Conservation (phyloP, 2,329 filamentous ascomycete genomes). For the Claviceps sp. region DNA sequence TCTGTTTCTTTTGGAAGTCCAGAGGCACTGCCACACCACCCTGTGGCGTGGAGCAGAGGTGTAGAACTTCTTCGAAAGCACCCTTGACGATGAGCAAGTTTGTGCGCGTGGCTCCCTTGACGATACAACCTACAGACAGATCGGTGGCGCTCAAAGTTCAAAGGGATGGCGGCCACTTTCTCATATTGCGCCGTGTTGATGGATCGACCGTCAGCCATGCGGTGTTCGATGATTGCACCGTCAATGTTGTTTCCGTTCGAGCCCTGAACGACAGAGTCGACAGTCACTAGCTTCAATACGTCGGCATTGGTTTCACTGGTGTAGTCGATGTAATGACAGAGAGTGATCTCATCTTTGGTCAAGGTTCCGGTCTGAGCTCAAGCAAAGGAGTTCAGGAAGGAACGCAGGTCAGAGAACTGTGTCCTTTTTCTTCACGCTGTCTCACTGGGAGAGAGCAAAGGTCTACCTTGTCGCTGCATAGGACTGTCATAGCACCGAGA, state of each 20-base stretch:
- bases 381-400: too few relatives aligned
- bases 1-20: constrained; percentile 7
- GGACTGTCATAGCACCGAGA: constrained; percentile 16
- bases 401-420: background rate
- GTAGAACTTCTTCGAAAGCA: constrained; percentile 16
- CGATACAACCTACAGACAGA: constrained; percentile 9
- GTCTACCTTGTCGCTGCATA: constrained; percentile 17
- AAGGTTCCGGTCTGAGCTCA: constrained; percentile 13
- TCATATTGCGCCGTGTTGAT: constrained; percentile 11
- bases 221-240: constrained; percentile 11
- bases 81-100: constrained; percentile 18
- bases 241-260: constrained; percentile 17
- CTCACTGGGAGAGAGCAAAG: background rate
- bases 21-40: constrained; percentile 8
- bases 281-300: constrained; percentile 14
- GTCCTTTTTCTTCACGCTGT: background rate
- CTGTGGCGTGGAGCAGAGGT: constrained; percentile 10
- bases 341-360: constrained; percentile 16
- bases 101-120: constrained; percentile 11
- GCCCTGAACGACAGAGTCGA: constrained; percentile 15
- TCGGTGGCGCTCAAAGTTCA: constrained; percentile 15
- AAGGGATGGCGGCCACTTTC: constrained; percentile 12
- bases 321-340: constrained; percentile 12
- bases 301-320: constrained; percentile 8
- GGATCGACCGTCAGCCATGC: constrained; percentile 5